Percentiles rank a stretch among this genome's conserved stretches.
Conservation (phyloP, 116 monocot species). For the Iris pallida region DNA sequence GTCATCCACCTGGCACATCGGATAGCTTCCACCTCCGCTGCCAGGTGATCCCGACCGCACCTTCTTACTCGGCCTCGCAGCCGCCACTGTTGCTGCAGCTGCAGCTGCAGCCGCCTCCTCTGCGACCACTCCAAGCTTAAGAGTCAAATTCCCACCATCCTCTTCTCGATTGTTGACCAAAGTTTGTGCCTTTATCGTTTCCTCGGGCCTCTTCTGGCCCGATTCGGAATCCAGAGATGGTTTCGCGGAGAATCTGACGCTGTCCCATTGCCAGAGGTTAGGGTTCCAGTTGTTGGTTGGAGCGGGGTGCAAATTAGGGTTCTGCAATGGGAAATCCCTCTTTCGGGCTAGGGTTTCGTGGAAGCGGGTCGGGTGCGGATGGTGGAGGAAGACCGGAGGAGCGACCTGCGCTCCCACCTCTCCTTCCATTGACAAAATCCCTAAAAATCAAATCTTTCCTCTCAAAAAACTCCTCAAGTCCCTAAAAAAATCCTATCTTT, state of each 20-base stretch:
- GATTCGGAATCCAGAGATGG: slow-evolving; percentile 15
- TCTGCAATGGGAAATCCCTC: slow-evolving; percentile 52
- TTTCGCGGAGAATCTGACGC: slow-evolving; percentile 45
- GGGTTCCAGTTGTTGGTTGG: slow-evolving; percentile 46
- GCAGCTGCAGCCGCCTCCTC: slow-evolving; percentile 13
- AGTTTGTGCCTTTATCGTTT: slow-evolving; percentile 6
- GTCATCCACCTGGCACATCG: slow-evolving; percentile 84
- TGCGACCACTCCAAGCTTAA: slow-evolving; percentile 52
- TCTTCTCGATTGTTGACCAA: slow-evolving; percentile 16
- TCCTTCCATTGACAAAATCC: slow-evolving; percentile 41
- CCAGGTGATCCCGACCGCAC: slow-evolving; percentile 67
- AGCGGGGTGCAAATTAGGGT: slow-evolving; percentile 13
- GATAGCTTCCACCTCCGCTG: slow-evolving; percentile 36
- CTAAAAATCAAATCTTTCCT: neutral
- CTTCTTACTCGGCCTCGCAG: slow-evolving; percentile 56
- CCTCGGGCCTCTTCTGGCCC: slow-evolving; percentile 16
- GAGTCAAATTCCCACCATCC: slow-evolving; percentile 29
- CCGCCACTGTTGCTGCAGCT: slow-evolving; percentile 23
- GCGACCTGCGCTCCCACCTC: slow-evolving; percentile 71
- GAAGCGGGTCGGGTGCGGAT: slow-evolving; percentile 29
- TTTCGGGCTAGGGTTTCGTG: slow-evolving; percentile 47
- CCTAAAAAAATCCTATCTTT: no score
- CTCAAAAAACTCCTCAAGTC: no score
- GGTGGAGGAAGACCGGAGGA: slow-evolving; percentile 47
- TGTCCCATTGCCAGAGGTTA: slow-evolving; percentile 57